Evolutionary conservation across 1,139 yeast species (phyloP), one percentile per base, ranked within the genome.

Genomic region (Blastobotrys niveus): DNA sequence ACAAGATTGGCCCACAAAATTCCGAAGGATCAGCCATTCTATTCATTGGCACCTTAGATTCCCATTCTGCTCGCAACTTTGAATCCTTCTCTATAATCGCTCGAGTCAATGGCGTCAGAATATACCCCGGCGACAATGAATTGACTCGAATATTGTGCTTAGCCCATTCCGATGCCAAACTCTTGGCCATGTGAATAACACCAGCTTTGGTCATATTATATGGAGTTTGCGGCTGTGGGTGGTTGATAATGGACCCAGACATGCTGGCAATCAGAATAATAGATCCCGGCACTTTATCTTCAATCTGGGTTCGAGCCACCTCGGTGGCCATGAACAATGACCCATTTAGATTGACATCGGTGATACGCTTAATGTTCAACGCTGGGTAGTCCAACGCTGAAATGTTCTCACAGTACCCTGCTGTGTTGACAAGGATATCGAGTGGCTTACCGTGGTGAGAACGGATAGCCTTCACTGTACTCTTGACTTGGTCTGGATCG

Each of bases 171-270:
- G 81, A 78, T 14, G 93, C 94, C 51, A 86, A 71, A 1, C 89
- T 78, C 65, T 76, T 80, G 49, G 82, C 79, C 65, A 83, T 70
- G 64, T 84, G 94, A 51, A 82, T 76, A 40, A 82, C 86, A 44
- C 91, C 95, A 19, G 95, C 93, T 68, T 85, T 85, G 54, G 91
- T 80, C 66, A 85, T 81, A 67, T 85, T 85, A 70, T 85, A 85
- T 18, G 89, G 88, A 40, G 86, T 80, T 66, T 85, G 95, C 46
- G 82, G 77, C 64, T 85, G 93, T 12, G 95, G 95, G 51, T 79
- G 77, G 65, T 85, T 85, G 52, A 83, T 89, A 57, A 85, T 82
- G 52, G 77, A 77, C 30, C 91, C 95, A 21, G 91, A 82, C 91
- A 85, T 85, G 45, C 93, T 82, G 5, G 91, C 93, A 46, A 88